These are phyloP conservation scores for Talaromyces adpressus DNA, from an alignment of 495 filamentous ascomycete species.

Conservation along the genomic window DNA sequence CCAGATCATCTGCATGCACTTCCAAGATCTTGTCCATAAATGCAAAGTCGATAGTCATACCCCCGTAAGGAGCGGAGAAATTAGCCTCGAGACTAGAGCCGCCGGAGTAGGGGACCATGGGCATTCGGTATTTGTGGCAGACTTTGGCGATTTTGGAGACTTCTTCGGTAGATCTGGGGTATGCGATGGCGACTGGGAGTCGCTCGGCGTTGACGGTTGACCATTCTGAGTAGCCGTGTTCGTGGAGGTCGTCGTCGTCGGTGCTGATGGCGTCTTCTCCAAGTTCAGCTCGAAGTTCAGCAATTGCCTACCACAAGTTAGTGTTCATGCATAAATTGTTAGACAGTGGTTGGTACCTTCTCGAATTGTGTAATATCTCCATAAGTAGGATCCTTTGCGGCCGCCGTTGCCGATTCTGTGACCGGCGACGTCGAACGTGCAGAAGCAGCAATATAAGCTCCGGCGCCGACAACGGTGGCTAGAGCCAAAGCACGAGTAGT, in stretches of 20 bases:
- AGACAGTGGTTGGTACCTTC: conserved; percentile 21
- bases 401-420: conserved; percentile 4
- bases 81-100: conserved; percentile 85
- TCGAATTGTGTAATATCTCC: conserved; percentile 34
- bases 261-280: conserved; percentile 71
- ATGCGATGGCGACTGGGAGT: conserved; percentile 73
- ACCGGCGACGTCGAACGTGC: background rate
- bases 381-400: conserved; percentile 24
- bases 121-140: conserved; percentile 76
- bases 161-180: conserved; percentile 71
- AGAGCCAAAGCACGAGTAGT: conserved; percentile 22
- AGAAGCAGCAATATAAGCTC: conserved; percentile 18
- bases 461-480: conserved; percentile 29
- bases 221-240: conserved; percentile 88
- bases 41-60: conserved; percentile 83
- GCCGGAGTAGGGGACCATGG: conserved; percentile 79
- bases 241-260: conserved; percentile 72
- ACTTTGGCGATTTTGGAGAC: conserved; percentile 73
- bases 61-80: conserved; percentile 78
- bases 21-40: conserved; percentile 76
- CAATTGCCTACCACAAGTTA: conserved; percentile 45
- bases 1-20: conserved; percentile 82
- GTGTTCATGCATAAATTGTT: background rate
- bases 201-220: conserved; percentile 73
- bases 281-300: conserved; percentile 50